Percentiles rank a stretch among this genome's conserved stretches.
Evolutionary conservation across 139 green algal genomes (phyloP).

Genomic region (Yamagishiella unicocca): DNA sequence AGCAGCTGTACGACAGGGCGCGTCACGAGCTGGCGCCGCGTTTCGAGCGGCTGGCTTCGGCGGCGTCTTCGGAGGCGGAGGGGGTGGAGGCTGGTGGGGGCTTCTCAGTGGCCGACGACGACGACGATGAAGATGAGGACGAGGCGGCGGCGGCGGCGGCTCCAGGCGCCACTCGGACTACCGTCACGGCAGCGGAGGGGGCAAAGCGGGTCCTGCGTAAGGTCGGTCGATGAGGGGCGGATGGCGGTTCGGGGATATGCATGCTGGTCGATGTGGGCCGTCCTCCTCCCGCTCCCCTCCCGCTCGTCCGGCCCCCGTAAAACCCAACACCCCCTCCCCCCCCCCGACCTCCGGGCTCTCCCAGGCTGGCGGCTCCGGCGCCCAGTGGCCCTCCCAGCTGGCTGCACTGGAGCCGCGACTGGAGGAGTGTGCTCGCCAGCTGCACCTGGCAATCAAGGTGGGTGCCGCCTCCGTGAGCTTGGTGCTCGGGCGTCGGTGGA

Average conservation of each 20-base stretch:
- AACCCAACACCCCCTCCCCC: not conserved
- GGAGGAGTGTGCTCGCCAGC: slow-evolving; percentile 14
- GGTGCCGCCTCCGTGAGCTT: not conserved
- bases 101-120: not conserved
- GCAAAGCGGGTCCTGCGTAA: slow-evolving; percentile 11
- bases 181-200: slow-evolving; percentile 5
- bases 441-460: slow-evolving; percentile 8
- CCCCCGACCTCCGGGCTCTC: not conserved
- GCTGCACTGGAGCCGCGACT: slow-evolving; percentile 8
- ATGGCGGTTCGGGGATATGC: not conserved
- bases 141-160: not conserved
- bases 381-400: not conserved
- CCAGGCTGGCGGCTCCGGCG: not conserved
- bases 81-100: not conserved
- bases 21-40: slow-evolving; percentile 13
- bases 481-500: not conserved
- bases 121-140: not conserved
- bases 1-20: slow-evolving; percentile 3
- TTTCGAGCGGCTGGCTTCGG: not conserved
- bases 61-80: not conserved
- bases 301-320: not conserved
- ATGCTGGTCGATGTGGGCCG: not conserved
- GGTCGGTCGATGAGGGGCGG: not conserved
- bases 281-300: not conserved
- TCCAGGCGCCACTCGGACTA: not conserved